Conservation (phyloP, 2,329 filamentous ascomycete genomes). For the Hypoxylon sp. region DNA sequence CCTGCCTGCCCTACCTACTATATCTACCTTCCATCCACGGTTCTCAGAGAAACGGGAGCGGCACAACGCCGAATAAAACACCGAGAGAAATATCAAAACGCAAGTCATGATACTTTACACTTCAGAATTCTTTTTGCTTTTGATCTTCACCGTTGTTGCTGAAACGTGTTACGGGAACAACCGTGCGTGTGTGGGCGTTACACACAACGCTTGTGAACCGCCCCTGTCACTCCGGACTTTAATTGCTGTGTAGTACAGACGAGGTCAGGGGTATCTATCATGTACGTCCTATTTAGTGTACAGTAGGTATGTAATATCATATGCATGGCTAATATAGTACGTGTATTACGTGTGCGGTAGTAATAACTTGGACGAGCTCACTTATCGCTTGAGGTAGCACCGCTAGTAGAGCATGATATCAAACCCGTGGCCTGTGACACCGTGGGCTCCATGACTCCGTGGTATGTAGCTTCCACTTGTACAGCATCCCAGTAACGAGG, state of each 20-base stretch:
- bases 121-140: not conserved
- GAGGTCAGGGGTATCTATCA: constrained; percentile 18
- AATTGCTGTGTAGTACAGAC: constrained; percentile 14
- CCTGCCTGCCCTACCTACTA: too few relatives aligned
- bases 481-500: not conserved
- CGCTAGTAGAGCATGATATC: constrained; percentile 2
- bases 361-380: constrained; percentile 11
- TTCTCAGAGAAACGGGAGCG: not conserved
- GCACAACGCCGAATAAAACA: constrained; percentile 9
- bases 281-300: not conserved
- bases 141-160: constrained; percentile 8
- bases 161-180: constrained; percentile 27
- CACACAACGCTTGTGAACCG: constrained; percentile 1
- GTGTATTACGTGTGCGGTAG: not conserved
- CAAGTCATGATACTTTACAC: not conserved
- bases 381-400: constrained; percentile 6
- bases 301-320: constrained; percentile 10
- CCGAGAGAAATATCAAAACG: not conserved
- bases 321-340: too few relatives aligned
- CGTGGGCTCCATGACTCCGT: not conserved
- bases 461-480: not conserved
- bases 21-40: not conserved
- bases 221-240: not conserved
- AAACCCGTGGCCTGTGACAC: constrained; percentile 7
- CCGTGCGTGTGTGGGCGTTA: constrained; percentile 19